Base-by-base conservation (phyloP, 1,284 basidiomycete species). In the Caloboletus inedulis region DNA sequence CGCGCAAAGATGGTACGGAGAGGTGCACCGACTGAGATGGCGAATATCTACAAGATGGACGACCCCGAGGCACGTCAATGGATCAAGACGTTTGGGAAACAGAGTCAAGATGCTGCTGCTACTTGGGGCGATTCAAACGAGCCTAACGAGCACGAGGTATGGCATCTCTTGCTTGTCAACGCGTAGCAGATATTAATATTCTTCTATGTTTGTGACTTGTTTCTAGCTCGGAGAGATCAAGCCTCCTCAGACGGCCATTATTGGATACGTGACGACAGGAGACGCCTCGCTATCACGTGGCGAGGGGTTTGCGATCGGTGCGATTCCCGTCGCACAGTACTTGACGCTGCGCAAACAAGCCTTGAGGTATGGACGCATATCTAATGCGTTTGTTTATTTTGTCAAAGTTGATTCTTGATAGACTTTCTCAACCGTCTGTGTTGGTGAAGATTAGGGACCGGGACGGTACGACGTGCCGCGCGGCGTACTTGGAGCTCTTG, bases 241-340 rank as follows among this genome's bases (percentile, higher is more conserved):
- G 12, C 71, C 80, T 10, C 60, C 70, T 3, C 60, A 73, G 36
- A 69, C 72, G 1, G 62, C 71, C 1, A 75, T 89, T 19, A 81
- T 94, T 44, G 93, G 93, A 1, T 91, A 89, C 60, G 77, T 93
- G 6, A 88, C 89, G 0, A 85, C 87, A 0, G 92, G 92, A 1
- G 85, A 85, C 56, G 87, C 81, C 63, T 93, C 91, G 0, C 76
- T 96, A 2, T 80, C 84, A 0, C 77, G 84, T 19, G 91, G 93
- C 0, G 71, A 79, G 48, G 91, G 89, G 0, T 82, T 82, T 61
- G 91, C 81, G 0, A 76, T 94, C 8, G 93, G 84, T 5, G 81
- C 82, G 0, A 71, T 95, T 10, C 74, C 87, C 1, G 64, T 94
- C 6, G 60, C 64, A 6, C 73, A 73, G 21, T 76, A 85, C 37